Evolutionary conservation across 225 moss, liverwort and hornwort genomes (phyloP).

Genomic region (Ulota crispa): DNA sequence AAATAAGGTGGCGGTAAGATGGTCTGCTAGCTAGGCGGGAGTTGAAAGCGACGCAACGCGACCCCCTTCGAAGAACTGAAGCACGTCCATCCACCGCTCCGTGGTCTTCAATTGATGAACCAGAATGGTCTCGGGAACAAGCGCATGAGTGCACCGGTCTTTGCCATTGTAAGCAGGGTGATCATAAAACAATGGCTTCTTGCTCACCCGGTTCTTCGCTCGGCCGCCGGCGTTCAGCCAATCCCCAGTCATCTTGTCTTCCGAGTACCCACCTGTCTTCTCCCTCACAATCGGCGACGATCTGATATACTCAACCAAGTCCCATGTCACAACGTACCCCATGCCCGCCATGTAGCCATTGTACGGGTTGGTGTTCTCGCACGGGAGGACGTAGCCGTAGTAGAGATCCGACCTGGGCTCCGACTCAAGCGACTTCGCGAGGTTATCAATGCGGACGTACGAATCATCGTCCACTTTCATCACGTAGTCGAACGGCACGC

Average conservation of each 20-base stretch:
- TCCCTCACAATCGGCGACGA: conserved; percentile 48
- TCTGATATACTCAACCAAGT: conserved; percentile 64
- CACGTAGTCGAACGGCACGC: conserved; percentile 65
- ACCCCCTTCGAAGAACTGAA: conserved; percentile 32
- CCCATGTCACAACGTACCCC: conserved; percentile 81
- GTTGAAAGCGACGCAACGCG: conserved; percentile 15
- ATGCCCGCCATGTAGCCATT: conserved; percentile 67
- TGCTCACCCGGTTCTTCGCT: conserved; percentile 68
- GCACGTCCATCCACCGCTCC: conserved; percentile 51
- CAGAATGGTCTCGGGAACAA: conserved; percentile 69
- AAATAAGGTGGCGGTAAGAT: neutral
- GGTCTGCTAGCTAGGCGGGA: neutral
- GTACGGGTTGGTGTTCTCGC: conserved; percentile 53
- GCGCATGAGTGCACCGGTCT: conserved; percentile 51
- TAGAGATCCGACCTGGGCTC: conserved; percentile 73
- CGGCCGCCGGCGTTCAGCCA: conserved; percentile 64
- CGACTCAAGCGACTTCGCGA: conserved; percentile 41
- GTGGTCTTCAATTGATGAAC: conserved; percentile 73
- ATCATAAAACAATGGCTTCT: conserved; percentile 75
- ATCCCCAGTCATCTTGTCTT: conserved; percentile 61
- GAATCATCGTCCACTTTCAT: conserved; percentile 90
- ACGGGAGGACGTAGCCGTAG: conserved; percentile 67
- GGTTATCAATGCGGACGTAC: conserved; percentile 64
- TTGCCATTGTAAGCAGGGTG: conserved; percentile 59
- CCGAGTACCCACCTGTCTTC: conserved; percentile 50